Evolutionary conservation across 352 stramenopile species (phyloP).

Genomic region (Globisporangium echinulatum): DNA sequence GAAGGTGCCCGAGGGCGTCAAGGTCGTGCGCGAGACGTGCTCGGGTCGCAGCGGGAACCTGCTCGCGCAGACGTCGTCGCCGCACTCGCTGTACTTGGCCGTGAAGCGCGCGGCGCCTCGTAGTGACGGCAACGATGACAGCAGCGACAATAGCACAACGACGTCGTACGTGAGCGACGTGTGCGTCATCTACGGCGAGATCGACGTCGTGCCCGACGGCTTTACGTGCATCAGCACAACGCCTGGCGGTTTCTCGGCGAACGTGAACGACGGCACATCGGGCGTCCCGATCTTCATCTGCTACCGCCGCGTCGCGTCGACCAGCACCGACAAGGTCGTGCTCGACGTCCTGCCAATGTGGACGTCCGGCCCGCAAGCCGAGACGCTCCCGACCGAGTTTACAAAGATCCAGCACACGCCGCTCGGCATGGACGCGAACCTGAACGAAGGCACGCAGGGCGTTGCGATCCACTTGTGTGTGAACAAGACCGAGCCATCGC

Average conservation of each 20-base stretch:
- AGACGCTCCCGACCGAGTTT: slow-evolving; percentile 59
- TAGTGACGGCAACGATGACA: neutral
- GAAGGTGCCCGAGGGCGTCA: slow-evolving; percentile 55
- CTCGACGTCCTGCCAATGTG: slow-evolving; percentile 77
- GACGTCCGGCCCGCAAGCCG: slow-evolving; percentile 54
- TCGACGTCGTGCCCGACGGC: slow-evolving; percentile 72
- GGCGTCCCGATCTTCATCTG: slow-evolving; percentile 84
- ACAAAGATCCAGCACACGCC: slow-evolving; percentile 84
- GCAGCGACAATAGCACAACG: slow-evolving; percentile 2
- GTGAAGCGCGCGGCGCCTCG: slow-evolving; percentile 55
- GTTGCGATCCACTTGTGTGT: slow-evolving; percentile 75
- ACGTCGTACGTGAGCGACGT: slow-evolving; percentile 61
- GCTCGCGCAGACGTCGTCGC: slow-evolving; percentile 63
- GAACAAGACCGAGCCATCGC: slow-evolving; percentile 42
- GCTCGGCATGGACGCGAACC: slow-evolving; percentile 81
- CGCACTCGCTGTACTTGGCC: slow-evolving; percentile 66
- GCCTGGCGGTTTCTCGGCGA: slow-evolving; percentile 60
- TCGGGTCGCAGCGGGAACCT: slow-evolving; percentile 69
- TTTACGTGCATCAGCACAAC: slow-evolving; percentile 73
- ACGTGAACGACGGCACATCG: slow-evolving; percentile 74
- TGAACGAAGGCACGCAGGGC: slow-evolving; percentile 73
- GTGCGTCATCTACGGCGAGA: slow-evolving; percentile 82
- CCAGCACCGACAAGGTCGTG: slow-evolving; percentile 35
- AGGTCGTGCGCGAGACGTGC: slow-evolving; percentile 63
- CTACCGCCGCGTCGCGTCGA: slow-evolving; percentile 31